Evolutionary conservation across 2,329 filamentous ascomycete genomes (phyloP).

Genomic region (Sordariomycetes sp.): DNA sequence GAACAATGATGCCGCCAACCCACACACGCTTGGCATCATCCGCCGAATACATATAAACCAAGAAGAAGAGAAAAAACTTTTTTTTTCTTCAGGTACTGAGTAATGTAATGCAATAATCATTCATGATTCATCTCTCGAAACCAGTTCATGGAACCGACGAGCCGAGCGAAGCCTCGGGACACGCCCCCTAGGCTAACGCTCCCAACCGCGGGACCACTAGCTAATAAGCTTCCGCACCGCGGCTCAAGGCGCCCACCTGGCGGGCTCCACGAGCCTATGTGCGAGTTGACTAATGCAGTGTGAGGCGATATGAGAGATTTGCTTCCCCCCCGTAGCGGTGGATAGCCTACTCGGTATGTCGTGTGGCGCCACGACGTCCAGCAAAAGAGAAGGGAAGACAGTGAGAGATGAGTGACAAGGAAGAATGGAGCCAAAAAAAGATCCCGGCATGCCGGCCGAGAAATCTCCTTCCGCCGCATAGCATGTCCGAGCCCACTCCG

Average conservation of each 20-base stretch:
- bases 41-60: background rate
- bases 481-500: background rate
- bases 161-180: background rate
- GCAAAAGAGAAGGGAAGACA: background rate
- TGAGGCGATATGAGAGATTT: background rate
- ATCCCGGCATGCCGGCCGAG: background rate
- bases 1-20: no score
- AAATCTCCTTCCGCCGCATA: background rate
- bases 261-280: background rate
- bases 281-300: background rate
- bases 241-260: background rate
- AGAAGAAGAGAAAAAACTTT: background rate
- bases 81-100: background rate
- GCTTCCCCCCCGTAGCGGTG: background rate
- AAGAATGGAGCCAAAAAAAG: background rate
- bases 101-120: background rate
- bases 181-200: background rate
- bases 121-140: background rate
- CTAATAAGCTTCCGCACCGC: background rate
- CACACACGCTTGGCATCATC: no score
- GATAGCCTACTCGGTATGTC: background rate
- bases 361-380: background rate
- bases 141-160: background rate
- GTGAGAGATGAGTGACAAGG: background rate
- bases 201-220: background rate